Conservation (phyloP, 805 yeast genomes). For the Alloascoidea hylecoeti region DNA sequence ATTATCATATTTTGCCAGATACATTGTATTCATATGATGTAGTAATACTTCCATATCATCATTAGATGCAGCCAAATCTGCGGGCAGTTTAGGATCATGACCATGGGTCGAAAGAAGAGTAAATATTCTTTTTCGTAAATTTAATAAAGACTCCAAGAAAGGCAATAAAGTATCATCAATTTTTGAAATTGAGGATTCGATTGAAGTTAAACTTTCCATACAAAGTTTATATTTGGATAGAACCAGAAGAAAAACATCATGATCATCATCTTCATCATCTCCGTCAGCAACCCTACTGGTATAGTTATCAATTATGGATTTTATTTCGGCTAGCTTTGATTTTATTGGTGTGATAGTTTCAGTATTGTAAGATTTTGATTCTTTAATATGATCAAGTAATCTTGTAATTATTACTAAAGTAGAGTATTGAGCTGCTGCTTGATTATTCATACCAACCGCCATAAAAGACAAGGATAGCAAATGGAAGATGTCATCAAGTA, state of each 20-base stretch:
- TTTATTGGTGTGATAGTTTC: conserved; percentile 74
- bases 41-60: no score
- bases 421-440: conserved; percentile 92
- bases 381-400: conserved; percentile 68
- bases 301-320: conserved; percentile 37
- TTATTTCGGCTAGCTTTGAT: conserved; percentile 58
- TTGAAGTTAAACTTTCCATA: conserved; percentile 35
- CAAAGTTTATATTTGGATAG: conserved; percentile 56
- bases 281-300: conserved; percentile 21
- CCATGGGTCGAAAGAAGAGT: conserved; percentile 30
- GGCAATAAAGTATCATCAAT: conserved; percentile 35
- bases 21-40: no score
- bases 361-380: conserved; percentile 68
- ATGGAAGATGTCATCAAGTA: conserved; percentile 84
- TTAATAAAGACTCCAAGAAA: conserved; percentile 44
- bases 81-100: conserved; percentile 15
- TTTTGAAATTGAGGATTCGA: conserved; percentile 40
- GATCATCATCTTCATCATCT: conserved; percentile 6
- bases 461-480: conserved; percentile 73
- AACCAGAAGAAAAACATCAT: conserved; percentile 38
- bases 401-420: conserved; percentile 79
- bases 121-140: conserved; percentile 48
- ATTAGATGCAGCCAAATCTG: no score
- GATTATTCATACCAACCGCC: conserved; percentile 80
- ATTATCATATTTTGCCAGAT: no score